phyloP scores from a whole-genome alignment of 257 asterid species.

The Scutellaria minor region DNA sequence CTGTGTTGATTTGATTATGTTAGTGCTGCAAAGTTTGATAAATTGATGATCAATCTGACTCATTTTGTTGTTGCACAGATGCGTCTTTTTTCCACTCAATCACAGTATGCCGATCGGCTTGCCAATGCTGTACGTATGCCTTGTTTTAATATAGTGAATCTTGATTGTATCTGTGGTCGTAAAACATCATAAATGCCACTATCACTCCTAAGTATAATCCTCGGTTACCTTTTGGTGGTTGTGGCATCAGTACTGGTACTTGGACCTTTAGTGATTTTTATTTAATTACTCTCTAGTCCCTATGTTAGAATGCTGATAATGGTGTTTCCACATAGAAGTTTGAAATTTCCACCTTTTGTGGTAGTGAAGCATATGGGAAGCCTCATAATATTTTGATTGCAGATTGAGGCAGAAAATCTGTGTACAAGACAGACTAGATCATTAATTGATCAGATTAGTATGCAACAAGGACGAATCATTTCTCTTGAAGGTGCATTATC shows the following conservation, averaged over 20 bases:
- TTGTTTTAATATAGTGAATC: constrained; percentile 11
- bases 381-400: constrained; percentile 36
- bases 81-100: constrained; percentile 87
- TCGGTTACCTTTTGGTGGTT: constrained; percentile 20
- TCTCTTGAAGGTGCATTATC: constrained; percentile 77
- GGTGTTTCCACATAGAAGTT: constrained; percentile 8
- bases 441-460: constrained; percentile 86
- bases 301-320: not conserved
- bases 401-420: constrained; percentile 94
- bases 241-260: constrained; percentile 2
- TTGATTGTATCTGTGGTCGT: constrained; percentile 5
- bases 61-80: constrained; percentile 55
- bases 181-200: not conserved
- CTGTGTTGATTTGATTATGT: constrained; percentile 24
- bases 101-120: constrained; percentile 90
- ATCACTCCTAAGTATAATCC: not conserved
- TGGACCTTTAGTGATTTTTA: constrained; percentile 9
- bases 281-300: not conserved
- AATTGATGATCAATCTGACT: constrained; percentile 33
- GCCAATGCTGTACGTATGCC: constrained; percentile 77
- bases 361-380: constrained; percentile 18
- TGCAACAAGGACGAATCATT: constrained; percentile 72
- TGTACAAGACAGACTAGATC: constrained; percentile 81
- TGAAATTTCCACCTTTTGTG: not conserved
- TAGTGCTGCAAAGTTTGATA: constrained; percentile 18